These are phyloP conservation scores for Aspergillus sojae DNA, from an alignment of 2,329 filamentous ascomycete species.

Conservation along the genomic window DNA sequence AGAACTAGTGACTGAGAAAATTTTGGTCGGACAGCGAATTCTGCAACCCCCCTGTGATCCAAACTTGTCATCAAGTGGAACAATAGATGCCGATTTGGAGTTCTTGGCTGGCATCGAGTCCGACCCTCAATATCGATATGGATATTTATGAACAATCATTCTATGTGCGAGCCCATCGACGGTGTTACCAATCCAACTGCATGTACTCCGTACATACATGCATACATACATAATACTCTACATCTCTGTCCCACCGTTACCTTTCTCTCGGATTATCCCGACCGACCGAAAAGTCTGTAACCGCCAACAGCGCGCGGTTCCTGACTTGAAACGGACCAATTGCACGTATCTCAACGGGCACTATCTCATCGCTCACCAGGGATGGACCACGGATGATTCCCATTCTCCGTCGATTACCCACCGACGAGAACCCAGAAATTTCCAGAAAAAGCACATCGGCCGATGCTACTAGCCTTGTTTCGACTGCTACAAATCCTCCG, in stretches of 20 bases:
- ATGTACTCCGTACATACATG: background rate
- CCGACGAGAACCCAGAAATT: background rate
- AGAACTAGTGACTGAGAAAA: background rate
- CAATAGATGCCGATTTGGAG: background rate
- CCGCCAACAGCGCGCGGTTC: background rate
- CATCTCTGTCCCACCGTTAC: background rate
- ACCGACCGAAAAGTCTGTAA: background rate
- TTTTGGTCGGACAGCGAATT: background rate
- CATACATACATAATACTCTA: background rate
- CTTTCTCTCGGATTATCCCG: background rate
- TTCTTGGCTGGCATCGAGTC: background rate
- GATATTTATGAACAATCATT: background rate
- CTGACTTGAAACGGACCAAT: conserved; percentile 1
- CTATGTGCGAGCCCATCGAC: background rate
- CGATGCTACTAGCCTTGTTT: background rate
- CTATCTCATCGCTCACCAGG: background rate
- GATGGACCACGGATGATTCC: conserved; percentile 4
- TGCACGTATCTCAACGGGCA: background rate
- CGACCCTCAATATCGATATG: background rate
- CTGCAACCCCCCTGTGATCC: background rate
- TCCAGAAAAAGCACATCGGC: background rate
- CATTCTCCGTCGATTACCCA: background rate
- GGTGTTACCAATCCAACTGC: background rate
- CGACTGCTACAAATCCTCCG: conserved; percentile 2
- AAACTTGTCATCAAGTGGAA: background rate